These are phyloP conservation scores for Botryotinia narcissicola DNA, from an alignment of 2,329 filamentous ascomycete species.

Conservation along the genomic window DNA sequence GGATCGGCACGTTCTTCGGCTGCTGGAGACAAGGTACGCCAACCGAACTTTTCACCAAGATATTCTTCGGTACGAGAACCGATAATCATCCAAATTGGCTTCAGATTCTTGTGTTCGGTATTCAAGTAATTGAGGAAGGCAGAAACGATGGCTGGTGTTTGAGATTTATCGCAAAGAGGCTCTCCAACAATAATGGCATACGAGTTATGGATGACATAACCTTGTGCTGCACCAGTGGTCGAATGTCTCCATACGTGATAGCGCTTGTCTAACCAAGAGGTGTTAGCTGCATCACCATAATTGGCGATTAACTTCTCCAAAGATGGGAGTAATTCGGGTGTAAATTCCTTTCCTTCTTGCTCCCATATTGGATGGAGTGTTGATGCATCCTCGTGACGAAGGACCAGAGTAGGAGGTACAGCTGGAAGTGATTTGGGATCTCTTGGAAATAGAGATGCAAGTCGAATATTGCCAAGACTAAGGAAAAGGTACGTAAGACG, in stretches of 20 bases:
- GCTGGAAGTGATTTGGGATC: conserved; percentile 84
- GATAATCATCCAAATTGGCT: conserved; percentile 88
- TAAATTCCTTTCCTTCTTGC: conserved; percentile 42
- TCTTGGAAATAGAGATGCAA: conserved; percentile 82
- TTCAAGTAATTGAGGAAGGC: conserved; percentile 74
- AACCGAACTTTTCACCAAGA: conserved; percentile 75
- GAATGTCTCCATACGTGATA: conserved; percentile 85
- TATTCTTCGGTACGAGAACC: conserved; percentile 75
- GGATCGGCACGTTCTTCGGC: conserved; percentile 86
- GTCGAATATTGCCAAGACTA: conserved; percentile 82
- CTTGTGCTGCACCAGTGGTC: conserved; percentile 76
- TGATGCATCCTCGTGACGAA: conserved; percentile 86
- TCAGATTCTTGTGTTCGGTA: conserved; percentile 66
- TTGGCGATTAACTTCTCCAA: conserved; percentile 89
- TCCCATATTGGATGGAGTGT: conserved; percentile 70
- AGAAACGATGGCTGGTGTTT: conserved; percentile 71
- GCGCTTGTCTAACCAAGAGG: conserved; percentile 86
- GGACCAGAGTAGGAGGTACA: conserved; percentile 56
- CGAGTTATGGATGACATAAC: conserved; percentile 73
- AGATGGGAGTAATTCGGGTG: conserved; percentile 57
- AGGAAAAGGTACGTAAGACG: conserved; percentile 83
- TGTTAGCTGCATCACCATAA: conserved; percentile 92
- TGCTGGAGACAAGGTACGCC: conserved; percentile 84
- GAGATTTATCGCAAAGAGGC: conserved; percentile 75
- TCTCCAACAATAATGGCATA: conserved; percentile 85